These are phyloP conservation scores for Blastobotrys mokoenaii DNA, from an alignment of 805 yeast genomes.

Conservation along the genomic window DNA sequence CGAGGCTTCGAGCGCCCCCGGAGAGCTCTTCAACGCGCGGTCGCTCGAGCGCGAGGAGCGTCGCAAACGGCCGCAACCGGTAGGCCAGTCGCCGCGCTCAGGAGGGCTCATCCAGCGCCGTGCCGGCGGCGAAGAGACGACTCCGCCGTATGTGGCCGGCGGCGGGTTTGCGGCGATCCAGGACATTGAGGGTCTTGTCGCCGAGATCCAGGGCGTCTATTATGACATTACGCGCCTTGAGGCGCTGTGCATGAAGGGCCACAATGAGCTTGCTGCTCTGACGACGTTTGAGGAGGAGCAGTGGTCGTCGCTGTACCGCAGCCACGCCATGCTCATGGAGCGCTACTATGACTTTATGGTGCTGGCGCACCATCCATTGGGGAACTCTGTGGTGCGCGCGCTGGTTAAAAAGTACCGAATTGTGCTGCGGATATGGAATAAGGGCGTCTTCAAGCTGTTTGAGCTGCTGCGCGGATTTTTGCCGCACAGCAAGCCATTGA, in stretches of 20 bases:
- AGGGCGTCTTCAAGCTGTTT: slow-evolving; percentile 20
- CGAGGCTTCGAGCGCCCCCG: not conserved
- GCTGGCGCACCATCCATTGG: slow-evolving; percentile 18
- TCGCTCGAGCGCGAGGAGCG: slow-evolving; percentile 1
- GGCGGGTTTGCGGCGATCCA: not conserved
- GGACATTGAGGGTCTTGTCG: not conserved
- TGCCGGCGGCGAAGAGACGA: too few relatives aligned
- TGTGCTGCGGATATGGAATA: slow-evolving; percentile 19
- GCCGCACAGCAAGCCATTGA: slow-evolving; percentile 14
- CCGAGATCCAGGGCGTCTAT: slow-evolving; percentile 15
- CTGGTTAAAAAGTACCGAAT: slow-evolving; percentile 19
- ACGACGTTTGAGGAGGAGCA: slow-evolving; percentile 1
- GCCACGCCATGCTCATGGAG: slow-evolving; percentile 15
- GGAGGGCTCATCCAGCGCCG: too few relatives aligned
- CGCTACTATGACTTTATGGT: slow-evolving; percentile 19
- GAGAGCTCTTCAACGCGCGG: slow-evolving; percentile 7
- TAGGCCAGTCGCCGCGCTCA: too few relatives aligned
- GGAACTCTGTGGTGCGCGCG: slow-evolving; percentile 12
- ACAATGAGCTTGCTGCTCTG: slow-evolving; percentile 1
- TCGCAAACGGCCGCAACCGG: not conserved
- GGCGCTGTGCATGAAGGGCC: slow-evolving; percentile 8
- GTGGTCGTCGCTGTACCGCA: slow-evolving; percentile 10
- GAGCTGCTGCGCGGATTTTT: slow-evolving; percentile 14
- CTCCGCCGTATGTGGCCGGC: too few relatives aligned
- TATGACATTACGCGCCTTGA: slow-evolving; percentile 18